phyloP scores from a whole-genome alignment of 768 basidiomycete genomes.

The Mycena kentingensis region DNA sequence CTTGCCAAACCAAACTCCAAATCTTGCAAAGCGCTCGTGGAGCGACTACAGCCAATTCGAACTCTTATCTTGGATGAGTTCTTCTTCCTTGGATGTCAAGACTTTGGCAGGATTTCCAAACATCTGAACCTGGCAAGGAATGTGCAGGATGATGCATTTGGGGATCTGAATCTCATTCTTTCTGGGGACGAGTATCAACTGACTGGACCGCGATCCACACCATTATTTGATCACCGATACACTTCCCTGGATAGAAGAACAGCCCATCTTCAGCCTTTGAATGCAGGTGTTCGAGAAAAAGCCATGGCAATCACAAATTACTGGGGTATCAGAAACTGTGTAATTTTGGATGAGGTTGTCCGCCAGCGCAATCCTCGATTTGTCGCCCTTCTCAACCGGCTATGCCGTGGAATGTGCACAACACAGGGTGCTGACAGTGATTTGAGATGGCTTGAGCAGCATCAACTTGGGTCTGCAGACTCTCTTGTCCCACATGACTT shows the following conservation, averaged over 20 bases:
- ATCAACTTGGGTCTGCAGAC: neutral
- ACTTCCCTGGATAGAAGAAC: neutral
- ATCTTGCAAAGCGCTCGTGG: neutral
- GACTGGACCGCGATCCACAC: conserved; percentile 1
- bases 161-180: conserved; percentile 13
- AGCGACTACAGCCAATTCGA: neutral
- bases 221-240: conserved; percentile 5
- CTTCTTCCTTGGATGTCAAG: conserved; percentile 16
- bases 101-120: conserved; percentile 10
- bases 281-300: conserved; percentile 6
- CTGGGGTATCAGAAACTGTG: conserved; percentile 10
- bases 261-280: conserved; percentile 7
- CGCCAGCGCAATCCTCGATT: conserved; percentile 12
- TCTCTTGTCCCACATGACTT: neutral
- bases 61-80: conserved; percentile 18
- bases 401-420: conserved; percentile 15
- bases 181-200: conserved; percentile 21
- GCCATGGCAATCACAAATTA: conserved; percentile 13
- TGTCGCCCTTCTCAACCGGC: conserved; percentile 6
- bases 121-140: conserved; percentile 8
- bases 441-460: conserved; percentile 6
- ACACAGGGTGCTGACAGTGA: conserved; percentile 14
- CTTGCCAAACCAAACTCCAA: conserved; percentile 8
- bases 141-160: conserved; percentile 14
- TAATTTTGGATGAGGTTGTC: conserved; percentile 18